phyloP scores from a whole-genome alignment of 2,329 filamentous ascomycete species.

The Fusarium floridanum region DNA sequence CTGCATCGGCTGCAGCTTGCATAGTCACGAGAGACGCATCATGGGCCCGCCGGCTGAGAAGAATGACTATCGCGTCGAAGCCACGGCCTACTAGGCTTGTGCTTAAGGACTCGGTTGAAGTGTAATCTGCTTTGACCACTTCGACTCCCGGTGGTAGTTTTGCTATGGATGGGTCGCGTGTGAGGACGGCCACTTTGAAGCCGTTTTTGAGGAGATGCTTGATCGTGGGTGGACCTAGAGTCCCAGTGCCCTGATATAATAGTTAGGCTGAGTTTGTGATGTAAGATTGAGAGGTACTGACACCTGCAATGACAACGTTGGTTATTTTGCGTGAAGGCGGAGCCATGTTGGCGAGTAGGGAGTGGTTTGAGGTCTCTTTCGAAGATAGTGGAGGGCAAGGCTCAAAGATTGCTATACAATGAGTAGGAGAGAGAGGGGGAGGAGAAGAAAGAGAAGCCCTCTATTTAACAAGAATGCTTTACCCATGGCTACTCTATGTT shows the following conservation, averaged over 20 bases:
- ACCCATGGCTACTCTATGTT: not conserved
- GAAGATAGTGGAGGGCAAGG: not conserved
- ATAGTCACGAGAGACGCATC: not conserved
- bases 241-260: not conserved
- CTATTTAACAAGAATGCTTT: not conserved
- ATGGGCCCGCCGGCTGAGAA: constrained; percentile 8
- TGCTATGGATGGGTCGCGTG: not conserved
- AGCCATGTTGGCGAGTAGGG: not conserved
- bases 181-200: constrained; percentile 15
- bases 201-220: not conserved
- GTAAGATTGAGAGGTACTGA: not conserved
- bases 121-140: constrained; percentile 5
- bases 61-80: constrained; percentile 17
- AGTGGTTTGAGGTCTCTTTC: not conserved
- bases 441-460: not conserved
- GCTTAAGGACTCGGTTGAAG: not conserved
- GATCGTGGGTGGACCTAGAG: constrained; percentile 5
- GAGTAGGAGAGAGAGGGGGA: not conserved
- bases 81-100: not conserved
- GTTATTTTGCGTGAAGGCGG: not conserved
- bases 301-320: not conserved
- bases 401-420: not conserved
- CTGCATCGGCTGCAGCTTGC: constrained; percentile 7
- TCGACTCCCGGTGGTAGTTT: not conserved
- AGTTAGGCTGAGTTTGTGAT: not conserved